A percentile compares a stretch with the other conserved stretches of the same genome.
Evolutionary conservation across 306 rosid species (phyloP).

Genomic region (Quercus berberidifolia): DNA sequence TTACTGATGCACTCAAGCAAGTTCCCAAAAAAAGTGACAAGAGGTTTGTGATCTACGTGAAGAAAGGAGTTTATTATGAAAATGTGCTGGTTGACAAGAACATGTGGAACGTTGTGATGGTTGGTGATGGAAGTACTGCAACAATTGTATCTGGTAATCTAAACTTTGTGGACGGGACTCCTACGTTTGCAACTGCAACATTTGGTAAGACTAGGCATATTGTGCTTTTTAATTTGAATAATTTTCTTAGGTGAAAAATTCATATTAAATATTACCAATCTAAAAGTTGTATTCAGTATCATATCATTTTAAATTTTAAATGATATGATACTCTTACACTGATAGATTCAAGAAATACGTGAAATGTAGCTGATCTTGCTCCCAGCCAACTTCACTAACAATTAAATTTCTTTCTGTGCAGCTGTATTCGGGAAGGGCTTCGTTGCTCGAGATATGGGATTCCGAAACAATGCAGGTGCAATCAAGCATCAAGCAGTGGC

Average conservation of each 20-base stretch:
- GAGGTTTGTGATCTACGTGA: conserved; percentile 66
- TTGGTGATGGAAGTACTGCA: conserved; percentile 70
- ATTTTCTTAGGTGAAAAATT: no score
- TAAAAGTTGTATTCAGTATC: no score
- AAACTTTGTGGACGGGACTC: conserved; percentile 73
- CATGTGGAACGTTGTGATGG: conserved; percentile 70
- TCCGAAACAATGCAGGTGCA: conserved; percentile 65
- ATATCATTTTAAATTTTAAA: no score
- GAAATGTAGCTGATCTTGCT: no score
- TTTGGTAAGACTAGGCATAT: conserved; percentile 48
- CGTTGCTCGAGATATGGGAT: conserved; percentile 64
- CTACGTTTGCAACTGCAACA: conserved; percentile 71
- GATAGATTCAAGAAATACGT: no score
- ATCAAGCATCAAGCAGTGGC: conserved; percentile 82
- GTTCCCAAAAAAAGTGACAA: conserved; percentile 52
- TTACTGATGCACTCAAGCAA: conserved; percentile 49
- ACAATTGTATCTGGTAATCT: conserved; percentile 54
- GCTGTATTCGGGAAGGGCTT: conserved; percentile 67
- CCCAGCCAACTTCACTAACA: not conserved
- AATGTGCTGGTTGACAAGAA: conserved; percentile 57
- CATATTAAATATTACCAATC: no score
- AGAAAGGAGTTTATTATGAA: conserved; percentile 58
- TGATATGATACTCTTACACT: no score
- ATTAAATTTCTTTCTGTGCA: conserved; percentile 10
- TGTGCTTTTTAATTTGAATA: not conserved